These are phyloP conservation scores for Penicillium sp. DNA, from an alignment of 2,329 filamentous ascomycete species.

Conservation along the genomic window DNA sequence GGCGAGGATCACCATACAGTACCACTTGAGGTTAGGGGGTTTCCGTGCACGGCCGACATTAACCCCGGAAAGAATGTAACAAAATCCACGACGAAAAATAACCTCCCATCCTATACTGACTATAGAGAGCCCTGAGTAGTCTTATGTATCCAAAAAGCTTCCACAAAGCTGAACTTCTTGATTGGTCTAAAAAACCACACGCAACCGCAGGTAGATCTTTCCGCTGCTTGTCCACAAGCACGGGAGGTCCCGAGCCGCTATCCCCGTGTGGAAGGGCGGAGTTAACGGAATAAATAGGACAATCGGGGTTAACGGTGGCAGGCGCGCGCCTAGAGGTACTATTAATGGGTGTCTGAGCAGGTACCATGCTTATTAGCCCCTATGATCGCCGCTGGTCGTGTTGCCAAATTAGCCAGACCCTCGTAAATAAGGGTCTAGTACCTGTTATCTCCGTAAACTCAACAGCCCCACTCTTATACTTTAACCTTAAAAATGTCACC, in stretches of 20 bases:
- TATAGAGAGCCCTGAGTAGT: neutral
- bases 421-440: neutral
- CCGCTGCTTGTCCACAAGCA: neutral
- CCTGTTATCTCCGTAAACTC: constrained; percentile 1
- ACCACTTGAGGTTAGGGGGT: neutral
- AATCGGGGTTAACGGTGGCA: constrained; percentile 4
- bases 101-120: neutral
- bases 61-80: neutral
- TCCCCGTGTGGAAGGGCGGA: neutral
- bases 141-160: neutral
- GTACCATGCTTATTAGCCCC: neutral
- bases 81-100: neutral
- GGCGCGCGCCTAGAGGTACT: neutral
- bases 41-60: neutral
- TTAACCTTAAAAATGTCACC: neutral
- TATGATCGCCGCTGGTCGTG: neutral
- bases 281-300: constrained; percentile 1
- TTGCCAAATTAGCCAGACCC: neutral
- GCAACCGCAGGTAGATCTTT: neutral
- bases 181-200: too few relatives aligned
- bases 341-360: neutral
- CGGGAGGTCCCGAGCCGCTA: neutral
- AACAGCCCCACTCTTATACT: neutral
- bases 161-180: neutral
- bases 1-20: too few relatives aligned